Evolutionary conservation across 2,329 filamentous ascomycete genomes (phyloP).

Genomic region (Coleophoma eucalyptorum): DNA sequence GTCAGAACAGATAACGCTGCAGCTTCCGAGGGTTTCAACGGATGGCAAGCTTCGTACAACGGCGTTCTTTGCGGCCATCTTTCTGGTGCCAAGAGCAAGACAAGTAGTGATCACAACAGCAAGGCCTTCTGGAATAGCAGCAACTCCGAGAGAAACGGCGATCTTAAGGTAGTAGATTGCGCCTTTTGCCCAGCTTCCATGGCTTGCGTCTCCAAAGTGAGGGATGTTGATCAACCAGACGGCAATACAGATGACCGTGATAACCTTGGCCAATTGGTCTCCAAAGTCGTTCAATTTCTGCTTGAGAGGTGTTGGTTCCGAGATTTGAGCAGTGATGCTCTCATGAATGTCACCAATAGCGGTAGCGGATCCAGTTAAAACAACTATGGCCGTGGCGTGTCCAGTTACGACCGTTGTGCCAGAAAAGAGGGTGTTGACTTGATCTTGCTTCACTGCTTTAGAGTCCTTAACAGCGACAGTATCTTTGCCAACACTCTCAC

Average conservation of each 20-base stretch:
- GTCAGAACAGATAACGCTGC: conserved; percentile 98
- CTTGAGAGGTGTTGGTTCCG: conserved; percentile 93
- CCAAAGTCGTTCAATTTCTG: conserved; percentile 99
- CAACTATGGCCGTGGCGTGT: conserved; percentile 86
- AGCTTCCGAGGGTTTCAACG: conserved; percentile 96
- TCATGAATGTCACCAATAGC: conserved; percentile 99
- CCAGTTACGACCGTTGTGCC: conserved; percentile 96
- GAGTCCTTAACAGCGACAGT: conserved; percentile 64
- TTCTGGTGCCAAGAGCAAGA: conserved; percentile 89
- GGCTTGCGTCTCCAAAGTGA: conserved; percentile 92
- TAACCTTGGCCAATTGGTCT: conserved; percentile 93
- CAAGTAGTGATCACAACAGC: conserved; percentile 99
- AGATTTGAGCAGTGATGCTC: conserved; percentile 97
- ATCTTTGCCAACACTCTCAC: conserved; percentile 93
- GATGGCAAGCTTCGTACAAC: conserved; percentile 95
- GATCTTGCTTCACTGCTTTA: conserved; percentile 93
- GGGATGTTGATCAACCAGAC: conserved; percentile 99
- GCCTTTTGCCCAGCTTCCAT: conserved; percentile 92
- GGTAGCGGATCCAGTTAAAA: conserved; percentile 82
- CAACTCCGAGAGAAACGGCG: conserved; percentile 94
- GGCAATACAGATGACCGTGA: conserved; percentile 91
- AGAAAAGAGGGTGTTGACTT: conserved; percentile 96
- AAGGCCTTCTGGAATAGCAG: conserved; percentile 94
- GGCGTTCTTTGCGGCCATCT: conserved; percentile 98
- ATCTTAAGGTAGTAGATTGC: conserved; percentile 99